These are phyloP conservation scores for Chalciporus piperatus DNA, from an alignment of 768 basidiomycete species.

Conservation along the genomic window DNA sequence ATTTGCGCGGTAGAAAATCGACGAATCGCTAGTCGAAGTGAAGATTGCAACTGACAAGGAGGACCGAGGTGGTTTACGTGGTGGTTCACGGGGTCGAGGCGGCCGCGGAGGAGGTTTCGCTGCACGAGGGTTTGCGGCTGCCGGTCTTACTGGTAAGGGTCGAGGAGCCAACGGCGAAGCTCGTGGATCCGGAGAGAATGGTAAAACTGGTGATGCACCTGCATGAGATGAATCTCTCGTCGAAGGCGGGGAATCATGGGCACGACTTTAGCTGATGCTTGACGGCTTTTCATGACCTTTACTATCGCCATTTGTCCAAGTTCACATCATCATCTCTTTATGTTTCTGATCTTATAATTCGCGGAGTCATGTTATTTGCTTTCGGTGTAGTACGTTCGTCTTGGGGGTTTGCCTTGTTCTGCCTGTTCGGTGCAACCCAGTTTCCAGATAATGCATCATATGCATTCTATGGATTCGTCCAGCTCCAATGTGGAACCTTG, in stretches of 20 bases:
- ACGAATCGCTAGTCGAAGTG: slow-evolving; percentile 63
- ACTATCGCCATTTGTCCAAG: slow-evolving; percentile 8
- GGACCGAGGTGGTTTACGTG: slow-evolving; percentile 39
- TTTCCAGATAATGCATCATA: slow-evolving; percentile 24
- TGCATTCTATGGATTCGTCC: slow-evolving; percentile 1
- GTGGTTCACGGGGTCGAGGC: slow-evolving; percentile 55
- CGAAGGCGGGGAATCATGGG: slow-evolving; percentile 18
- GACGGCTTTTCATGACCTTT: slow-evolving; percentile 17
- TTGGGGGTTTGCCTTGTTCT: slow-evolving; percentile 3
- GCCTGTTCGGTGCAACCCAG: slow-evolving; percentile 10
- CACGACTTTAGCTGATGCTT: slow-evolving; percentile 16
- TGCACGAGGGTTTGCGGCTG: slow-evolving; percentile 65
- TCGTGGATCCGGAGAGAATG: slow-evolving; percentile 28
- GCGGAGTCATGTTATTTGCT: slow-evolving; percentile 22
- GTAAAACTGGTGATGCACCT: slow-evolving; percentile 21
- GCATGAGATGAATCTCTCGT: slow-evolving; percentile 21
- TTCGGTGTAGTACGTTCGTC: slow-evolving; percentile 19
- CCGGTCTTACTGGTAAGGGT: slow-evolving; percentile 52
- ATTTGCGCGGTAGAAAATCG: slow-evolving; percentile 53
- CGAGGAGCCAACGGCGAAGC: slow-evolving; percentile 30
- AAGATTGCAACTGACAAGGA: slow-evolving; percentile 67
- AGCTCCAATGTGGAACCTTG: no score
- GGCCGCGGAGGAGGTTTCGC: slow-evolving; percentile 51
- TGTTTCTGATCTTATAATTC: slow-evolving; percentile 15
- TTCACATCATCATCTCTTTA: slow-evolving; percentile 8